Percentiles rank a stretch among this genome's conserved stretches.
Evolutionary conservation across 1,284 basidiomycete genomes (phyloP).

Genomic region (Moesziomyces aphidis): DNA sequence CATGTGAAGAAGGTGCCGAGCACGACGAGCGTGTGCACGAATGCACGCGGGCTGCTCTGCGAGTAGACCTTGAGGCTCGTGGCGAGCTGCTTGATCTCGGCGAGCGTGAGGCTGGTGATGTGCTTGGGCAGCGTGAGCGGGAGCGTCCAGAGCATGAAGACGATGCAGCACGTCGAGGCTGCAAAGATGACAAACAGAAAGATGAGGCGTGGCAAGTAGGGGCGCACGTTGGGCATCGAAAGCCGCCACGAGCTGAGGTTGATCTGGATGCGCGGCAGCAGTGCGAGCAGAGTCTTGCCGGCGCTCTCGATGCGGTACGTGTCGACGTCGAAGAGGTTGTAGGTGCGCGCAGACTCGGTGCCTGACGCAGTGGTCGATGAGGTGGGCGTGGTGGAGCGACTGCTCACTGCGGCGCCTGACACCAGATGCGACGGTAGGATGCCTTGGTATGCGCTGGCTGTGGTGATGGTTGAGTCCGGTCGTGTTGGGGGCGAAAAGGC

Average conservation of each 20-base stretch:
- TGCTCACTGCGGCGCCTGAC: slow-evolving; percentile 13
- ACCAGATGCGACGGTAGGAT: slow-evolving; percentile 46
- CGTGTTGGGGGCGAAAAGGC: slow-evolving; percentile 44
- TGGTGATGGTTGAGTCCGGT: slow-evolving; percentile 37
- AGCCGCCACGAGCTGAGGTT: slow-evolving; percentile 37
- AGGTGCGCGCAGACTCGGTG: slow-evolving; percentile 19
- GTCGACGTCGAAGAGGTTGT: slow-evolving; percentile 38
- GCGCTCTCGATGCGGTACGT: slow-evolving; percentile 27
- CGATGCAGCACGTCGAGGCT: slow-evolving; percentile 55
- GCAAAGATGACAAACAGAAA: slow-evolving; percentile 57
- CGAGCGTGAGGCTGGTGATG: slow-evolving; percentile 60
- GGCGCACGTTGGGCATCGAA: slow-evolving; percentile 50
- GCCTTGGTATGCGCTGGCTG: slow-evolving; percentile 17
- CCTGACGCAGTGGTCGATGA: slow-evolving; percentile 16
- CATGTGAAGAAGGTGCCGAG: slow-evolving; percentile 62
- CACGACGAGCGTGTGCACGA: slow-evolving; percentile 60
- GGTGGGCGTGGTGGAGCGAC: slow-evolving; percentile 40
- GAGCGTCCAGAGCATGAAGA: slow-evolving; percentile 60
- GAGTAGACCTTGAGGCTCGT: slow-evolving; percentile 57
- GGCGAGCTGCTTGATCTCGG: slow-evolving; percentile 63
- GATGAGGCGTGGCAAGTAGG: slow-evolving; percentile 51
- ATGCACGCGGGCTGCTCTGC: slow-evolving; percentile 42
- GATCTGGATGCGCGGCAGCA: slow-evolving; percentile 45
- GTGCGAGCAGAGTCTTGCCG: slow-evolving; percentile 18
- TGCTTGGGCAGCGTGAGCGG: slow-evolving; percentile 62